These are phyloP conservation scores for Leptographium procerum DNA, from an alignment of 2,329 filamentous ascomycete genomes.

Conservation along the genomic window DNA sequence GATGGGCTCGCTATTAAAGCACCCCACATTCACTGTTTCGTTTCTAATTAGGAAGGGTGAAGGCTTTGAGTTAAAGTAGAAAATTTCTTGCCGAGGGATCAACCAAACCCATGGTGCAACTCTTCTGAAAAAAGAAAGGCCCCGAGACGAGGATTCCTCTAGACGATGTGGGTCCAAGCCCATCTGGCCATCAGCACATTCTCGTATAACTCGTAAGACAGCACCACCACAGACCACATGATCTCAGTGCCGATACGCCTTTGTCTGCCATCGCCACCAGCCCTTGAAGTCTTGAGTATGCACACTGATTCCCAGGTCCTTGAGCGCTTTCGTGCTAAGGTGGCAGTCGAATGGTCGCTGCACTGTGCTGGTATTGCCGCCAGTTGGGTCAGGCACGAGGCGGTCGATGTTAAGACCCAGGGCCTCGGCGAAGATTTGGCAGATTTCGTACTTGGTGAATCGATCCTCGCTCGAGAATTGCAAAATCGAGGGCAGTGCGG, in stretches of 20 bases:
- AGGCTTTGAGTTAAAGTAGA: not conserved
- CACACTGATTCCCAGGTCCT: constrained; percentile 63
- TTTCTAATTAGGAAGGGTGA: not conserved
- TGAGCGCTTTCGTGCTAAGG: constrained; percentile 63
- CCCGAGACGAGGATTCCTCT: too few species aligned
- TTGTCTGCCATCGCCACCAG: constrained; percentile 65
- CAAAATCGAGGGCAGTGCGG: constrained; percentile 54
- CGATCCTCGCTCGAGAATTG: constrained; percentile 82
- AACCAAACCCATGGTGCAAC: too few species aligned
- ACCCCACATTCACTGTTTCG: not conserved
- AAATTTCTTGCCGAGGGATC: not conserved
- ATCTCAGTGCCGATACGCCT: constrained; percentile 42
- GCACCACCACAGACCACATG: not conserved
- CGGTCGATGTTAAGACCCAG: constrained; percentile 60
- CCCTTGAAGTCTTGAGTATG: constrained; percentile 61
- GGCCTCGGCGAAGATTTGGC: constrained; percentile 64
- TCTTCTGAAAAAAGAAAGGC: too few species aligned
- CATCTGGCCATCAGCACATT: too few species aligned
- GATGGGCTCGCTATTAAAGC: not conserved
- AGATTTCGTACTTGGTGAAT: constrained; percentile 86
- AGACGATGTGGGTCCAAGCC: too few species aligned
- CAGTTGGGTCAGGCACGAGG: constrained; percentile 58
- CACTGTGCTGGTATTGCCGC: constrained; percentile 59
- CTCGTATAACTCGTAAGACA: too few species aligned
- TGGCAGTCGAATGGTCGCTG: constrained; percentile 83